These are phyloP conservation scores for Yarrowia porcina DNA, from an alignment of 805 yeast genomes.

Conservation along the genomic window DNA sequence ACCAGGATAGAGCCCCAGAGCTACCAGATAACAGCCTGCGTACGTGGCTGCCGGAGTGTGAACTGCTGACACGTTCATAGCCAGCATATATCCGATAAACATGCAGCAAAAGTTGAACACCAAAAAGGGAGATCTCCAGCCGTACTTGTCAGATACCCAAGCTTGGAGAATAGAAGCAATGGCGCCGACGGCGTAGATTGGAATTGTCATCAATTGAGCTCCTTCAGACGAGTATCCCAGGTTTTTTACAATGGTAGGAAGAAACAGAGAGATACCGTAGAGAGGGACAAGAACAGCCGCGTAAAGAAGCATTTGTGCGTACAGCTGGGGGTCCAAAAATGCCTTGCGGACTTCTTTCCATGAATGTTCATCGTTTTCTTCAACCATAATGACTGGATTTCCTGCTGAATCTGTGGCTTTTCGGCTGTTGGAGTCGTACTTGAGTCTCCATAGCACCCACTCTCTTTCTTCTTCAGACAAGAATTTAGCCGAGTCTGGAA, in stretches of 20 bases:
- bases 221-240: conserved; percentile 59
- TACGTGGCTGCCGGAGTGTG: conserved; percentile 36
- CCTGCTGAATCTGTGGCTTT: neutral
- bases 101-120: conserved; percentile 34
- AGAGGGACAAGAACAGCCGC: conserved; percentile 55
- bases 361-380: conserved; percentile 40
- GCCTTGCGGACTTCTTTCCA: conserved; percentile 45
- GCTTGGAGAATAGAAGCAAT: conserved; percentile 35
- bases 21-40: conserved; percentile 56
- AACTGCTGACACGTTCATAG: conserved; percentile 44
- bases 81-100: conserved; percentile 42
- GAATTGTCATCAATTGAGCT: conserved; percentile 50
- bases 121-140: conserved; percentile 36
- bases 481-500: conserved; percentile 65
- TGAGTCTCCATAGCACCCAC: conserved; percentile 31
- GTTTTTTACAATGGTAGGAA: conserved; percentile 52
- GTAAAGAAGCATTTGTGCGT: conserved; percentile 50
- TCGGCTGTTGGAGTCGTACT: conserved; percentile 4
- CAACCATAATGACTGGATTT: neutral
- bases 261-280: conserved; percentile 59
- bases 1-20: conserved; percentile 52
- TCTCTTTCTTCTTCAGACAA: conserved; percentile 49
- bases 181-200: conserved; percentile 42
- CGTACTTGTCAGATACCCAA: conserved; percentile 36
- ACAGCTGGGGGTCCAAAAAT: conserved; percentile 50